Evolutionary conservation across 1,284 basidiomycete genomes (phyloP), one percentile per base, ranked within the genome.

Genomic region (Ustilago lituana): DNA sequence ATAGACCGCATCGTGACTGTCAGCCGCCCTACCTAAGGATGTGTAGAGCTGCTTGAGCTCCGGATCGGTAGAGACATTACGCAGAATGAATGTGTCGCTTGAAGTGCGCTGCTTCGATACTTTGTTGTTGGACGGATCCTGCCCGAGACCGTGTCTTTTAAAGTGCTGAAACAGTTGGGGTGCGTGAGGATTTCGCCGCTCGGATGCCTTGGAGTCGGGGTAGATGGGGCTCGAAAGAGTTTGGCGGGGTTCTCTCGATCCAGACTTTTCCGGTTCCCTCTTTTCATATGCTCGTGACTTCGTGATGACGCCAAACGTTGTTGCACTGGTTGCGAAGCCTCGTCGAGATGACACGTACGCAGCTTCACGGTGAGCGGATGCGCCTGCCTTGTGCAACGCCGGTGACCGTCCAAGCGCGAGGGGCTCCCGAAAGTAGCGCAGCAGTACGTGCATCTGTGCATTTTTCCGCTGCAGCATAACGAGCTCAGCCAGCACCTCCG

Each of bases 1-100:
- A 15, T 49, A 47, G 8, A 56, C 27, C 8, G 58, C 53, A 29
- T 70, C 54, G 39, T 55, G 39, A 19, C n/a, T 32, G n/a, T 70
- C 54, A 2, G 60, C 61, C 2, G 62, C 62, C 22, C 23, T 37
- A 2, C 47, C 62, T 11, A 70, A 37, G 3, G 53, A 31, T 1
- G 53, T 58, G 40, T 70, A 70, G 6, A 70, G 54, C 32, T 65
- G 57, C 51, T 65, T 70, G 17, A 70, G 54, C 36, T 47, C 54
- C 14, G 36, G 51, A 27, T 70, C 67, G 4, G 44, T 45, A 2
- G 67, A 58, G n/a, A 50, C 33, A 29, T 65, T 65, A 23, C 61
- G 67, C 5, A 70, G 48, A 17, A 59, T 53, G 53, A 50, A 55
- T 1, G 56, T 19, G 4, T 65, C 56, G 32, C 47, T 59, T 4